Evolutionary conservation across 1,284 basidiomycete species (phyloP).

Genomic region (Rhodotorula sp.): DNA sequence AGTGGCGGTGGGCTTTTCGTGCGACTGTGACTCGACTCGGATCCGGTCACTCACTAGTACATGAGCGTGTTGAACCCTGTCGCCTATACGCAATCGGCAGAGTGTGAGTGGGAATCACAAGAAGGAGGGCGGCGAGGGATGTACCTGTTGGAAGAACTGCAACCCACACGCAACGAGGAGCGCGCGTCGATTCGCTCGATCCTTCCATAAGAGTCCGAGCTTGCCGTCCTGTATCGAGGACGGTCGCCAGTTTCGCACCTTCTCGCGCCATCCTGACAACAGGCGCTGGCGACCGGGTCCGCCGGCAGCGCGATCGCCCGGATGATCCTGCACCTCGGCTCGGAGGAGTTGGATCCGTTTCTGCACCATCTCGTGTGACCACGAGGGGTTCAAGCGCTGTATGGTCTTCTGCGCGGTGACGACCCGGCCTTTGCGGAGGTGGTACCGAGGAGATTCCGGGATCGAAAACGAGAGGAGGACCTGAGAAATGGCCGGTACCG

Average conservation of each 20-base stretch:
- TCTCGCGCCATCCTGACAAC: background rate
- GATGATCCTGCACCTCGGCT: conserved; percentile 51
- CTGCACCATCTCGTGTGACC: conserved; percentile 36
- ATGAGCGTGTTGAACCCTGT: conserved; percentile 58
- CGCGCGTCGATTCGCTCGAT: conserved; percentile 29
- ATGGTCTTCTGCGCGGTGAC: conserved; percentile 58
- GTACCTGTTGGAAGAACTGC: conserved; percentile 74
- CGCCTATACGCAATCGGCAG: no score
- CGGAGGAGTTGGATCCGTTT: conserved; percentile 60
- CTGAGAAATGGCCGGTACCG: conserved; percentile 54
- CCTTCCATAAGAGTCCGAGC: conserved; percentile 20
- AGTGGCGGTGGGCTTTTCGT: background rate
- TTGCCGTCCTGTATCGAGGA: background rate
- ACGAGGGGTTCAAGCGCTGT: conserved; percentile 58
- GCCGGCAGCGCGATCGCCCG: conserved; percentile 53
- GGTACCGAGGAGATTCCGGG: conserved; percentile 72
- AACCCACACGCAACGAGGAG: conserved; percentile 73
- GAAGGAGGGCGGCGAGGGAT: background rate
- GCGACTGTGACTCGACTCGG: background rate
- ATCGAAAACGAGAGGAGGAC: conserved; percentile 61
- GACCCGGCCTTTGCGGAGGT: conserved; percentile 59
- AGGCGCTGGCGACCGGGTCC: conserved; percentile 42
- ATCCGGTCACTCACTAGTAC: conserved; percentile 43
- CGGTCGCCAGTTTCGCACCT: conserved; percentile 53
- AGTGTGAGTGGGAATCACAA: background rate